These are phyloP conservation scores for Ascoidea asiatica DNA, from an alignment of 805 yeast species.

Conservation along the genomic window DNA sequence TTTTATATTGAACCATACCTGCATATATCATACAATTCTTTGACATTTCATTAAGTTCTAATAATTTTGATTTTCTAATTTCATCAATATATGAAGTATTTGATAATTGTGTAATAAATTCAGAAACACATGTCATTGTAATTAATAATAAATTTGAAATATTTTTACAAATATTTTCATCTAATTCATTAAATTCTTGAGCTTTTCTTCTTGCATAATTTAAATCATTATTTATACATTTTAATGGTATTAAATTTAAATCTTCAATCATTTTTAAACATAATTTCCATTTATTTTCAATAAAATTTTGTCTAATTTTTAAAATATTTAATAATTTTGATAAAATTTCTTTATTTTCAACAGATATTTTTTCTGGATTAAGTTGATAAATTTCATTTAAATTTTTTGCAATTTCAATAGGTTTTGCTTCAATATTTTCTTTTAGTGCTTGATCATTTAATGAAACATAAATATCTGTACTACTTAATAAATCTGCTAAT, in stretches of 20 bases:
- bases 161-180: constrained; percentile 63
- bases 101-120: constrained; percentile 29
- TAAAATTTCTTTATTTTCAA: constrained; percentile 51
- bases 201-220: constrained; percentile 51
- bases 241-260: constrained; percentile 55
- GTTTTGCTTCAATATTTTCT: constrained; percentile 29
- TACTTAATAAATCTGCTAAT: constrained; percentile 63
- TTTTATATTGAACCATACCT: constrained; percentile 85
- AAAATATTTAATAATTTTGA: constrained; percentile 51
- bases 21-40: constrained; percentile 89
- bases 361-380: constrained; percentile 36
- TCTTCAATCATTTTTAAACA: constrained; percentile 42
- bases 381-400: constrained; percentile 36
- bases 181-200: constrained; percentile 48
- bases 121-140: constrained; percentile 66
- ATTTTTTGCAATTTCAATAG: constrained; percentile 23
- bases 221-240: constrained; percentile 29
- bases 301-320: constrained; percentile 46
- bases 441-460: constrained; percentile 18
- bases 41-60: constrained; percentile 47
- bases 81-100: constrained; percentile 27
- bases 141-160: constrained; percentile 71
- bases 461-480: constrained; percentile 54
- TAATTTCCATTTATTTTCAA: constrained; percentile 42
- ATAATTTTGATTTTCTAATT: constrained; percentile 39